These are phyloP conservation scores for Dianthus caryophyllus DNA, from an alignment of 148 eudicot species.

Conservation along the genomic window DNA sequence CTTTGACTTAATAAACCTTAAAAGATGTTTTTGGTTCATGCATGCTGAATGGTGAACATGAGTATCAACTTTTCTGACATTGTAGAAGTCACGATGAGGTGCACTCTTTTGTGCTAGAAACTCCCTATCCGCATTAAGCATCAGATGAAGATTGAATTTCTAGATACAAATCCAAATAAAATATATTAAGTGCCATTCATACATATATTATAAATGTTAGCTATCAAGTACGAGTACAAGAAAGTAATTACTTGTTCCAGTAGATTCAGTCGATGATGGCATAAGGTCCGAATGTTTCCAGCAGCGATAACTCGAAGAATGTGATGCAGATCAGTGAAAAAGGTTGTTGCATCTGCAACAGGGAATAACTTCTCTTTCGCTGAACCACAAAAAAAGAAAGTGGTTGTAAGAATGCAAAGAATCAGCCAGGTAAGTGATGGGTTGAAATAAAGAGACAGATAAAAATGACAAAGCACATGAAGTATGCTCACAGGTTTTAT, in stretches of 20 bases:
- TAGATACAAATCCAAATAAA: conserved; percentile 29
- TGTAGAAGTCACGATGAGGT: conserved; percentile 98
- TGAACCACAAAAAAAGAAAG: conserved; percentile 21
- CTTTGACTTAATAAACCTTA: conserved; percentile 96
- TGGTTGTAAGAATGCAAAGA: conserved; percentile 13
- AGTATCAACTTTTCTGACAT: conserved; percentile 98
- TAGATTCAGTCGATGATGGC: conserved; percentile 87
- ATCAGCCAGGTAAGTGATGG: background rate
- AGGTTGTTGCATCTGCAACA: conserved; percentile 96
- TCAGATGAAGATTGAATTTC: conserved; percentile 99
- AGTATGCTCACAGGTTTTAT: conserved; percentile 66
- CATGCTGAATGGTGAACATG: conserved; percentile 99
- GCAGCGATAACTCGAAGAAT: conserved; percentile 96
- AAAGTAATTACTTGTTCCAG: conserved; percentile 70
- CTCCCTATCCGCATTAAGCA: conserved; percentile 98
- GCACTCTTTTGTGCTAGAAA: conserved; percentile 99
- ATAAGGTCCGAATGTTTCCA: conserved; percentile 90
- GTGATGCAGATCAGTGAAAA: conserved; percentile 97
- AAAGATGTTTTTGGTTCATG: conserved; percentile 99
- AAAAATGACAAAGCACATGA: conserved; percentile 8
- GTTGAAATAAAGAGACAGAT: background rate
- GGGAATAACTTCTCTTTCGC: conserved; percentile 80
- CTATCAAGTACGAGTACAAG: background rate
- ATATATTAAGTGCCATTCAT: conserved; percentile 10
- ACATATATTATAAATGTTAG: background rate